A percentile compares a stretch with the other conserved stretches of the same genome.
Evolutionary conservation across 2,329 filamentous ascomycete species (phyloP).

Genomic region (Colletotrichum sp.): DNA sequence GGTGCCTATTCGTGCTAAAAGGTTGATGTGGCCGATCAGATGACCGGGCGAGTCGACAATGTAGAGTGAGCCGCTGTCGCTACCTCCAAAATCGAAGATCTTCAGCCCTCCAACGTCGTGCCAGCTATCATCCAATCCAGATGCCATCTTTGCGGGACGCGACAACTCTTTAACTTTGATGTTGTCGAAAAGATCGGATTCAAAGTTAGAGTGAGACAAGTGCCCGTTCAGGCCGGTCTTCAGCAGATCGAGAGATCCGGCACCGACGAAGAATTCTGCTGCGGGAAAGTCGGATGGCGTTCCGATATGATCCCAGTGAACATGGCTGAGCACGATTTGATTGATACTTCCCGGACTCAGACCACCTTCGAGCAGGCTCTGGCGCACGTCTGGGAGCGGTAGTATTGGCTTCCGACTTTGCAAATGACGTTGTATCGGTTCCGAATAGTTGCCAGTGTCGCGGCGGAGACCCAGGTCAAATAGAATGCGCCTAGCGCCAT

Average conservation of each 20-base stretch:
- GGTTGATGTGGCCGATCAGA: not conserved
- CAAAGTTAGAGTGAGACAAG: not conserved
- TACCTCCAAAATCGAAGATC: not conserved
- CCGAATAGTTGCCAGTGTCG: not conserved
- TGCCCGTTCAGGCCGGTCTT: not conserved
- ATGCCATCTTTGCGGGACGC: not conserved
- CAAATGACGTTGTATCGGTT: not conserved
- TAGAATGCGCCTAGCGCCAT: not conserved
- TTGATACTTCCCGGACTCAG: not conserved
- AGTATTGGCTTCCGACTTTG: not conserved
- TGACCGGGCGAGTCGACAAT: not conserved
- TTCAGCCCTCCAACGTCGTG: not conserved
- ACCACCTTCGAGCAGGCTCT: not conserved
- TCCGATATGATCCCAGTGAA: not conserved
- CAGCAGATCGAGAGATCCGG: not conserved
- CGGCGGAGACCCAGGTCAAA: not conserved
- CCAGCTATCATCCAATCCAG: not conserved
- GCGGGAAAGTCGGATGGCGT: not conserved
- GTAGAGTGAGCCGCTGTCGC: not conserved
- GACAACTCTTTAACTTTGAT: not conserved
- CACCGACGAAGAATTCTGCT: not conserved
- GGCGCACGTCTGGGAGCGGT: not conserved
- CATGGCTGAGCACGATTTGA: not conserved
- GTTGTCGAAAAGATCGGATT: not conserved
- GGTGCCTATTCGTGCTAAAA: not conserved